These are phyloP conservation scores for Clitopilus passeckerianus DNA, from an alignment of 768 basidiomycete species.

Conservation along the genomic window DNA sequence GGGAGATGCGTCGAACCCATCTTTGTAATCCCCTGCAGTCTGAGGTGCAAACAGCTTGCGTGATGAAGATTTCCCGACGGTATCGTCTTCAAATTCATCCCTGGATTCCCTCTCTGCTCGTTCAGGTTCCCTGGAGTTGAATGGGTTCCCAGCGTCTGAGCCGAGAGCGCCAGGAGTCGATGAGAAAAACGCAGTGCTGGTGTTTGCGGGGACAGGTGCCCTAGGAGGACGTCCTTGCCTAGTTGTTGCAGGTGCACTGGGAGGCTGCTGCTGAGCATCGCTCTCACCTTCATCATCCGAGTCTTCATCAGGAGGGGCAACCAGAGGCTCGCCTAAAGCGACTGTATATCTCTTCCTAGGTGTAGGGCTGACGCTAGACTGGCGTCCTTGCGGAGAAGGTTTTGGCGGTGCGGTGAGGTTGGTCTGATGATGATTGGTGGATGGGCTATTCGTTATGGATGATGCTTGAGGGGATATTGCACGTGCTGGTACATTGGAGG, in stretches of 20 bases:
- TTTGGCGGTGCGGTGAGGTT: slow-evolving; percentile 25
- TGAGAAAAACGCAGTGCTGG: slow-evolving; percentile 41
- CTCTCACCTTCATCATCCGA: slow-evolving; percentile 4
- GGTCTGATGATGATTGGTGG: background rate
- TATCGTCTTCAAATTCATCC: slow-evolving; percentile 47
- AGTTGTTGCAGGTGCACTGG: background rate
- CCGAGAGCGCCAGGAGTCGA: slow-evolving; percentile 20
- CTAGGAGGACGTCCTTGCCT: slow-evolving; percentile 5
- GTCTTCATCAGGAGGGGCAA: slow-evolving; percentile 29
- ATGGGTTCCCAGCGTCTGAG: slow-evolving; percentile 25
- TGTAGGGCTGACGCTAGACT: slow-evolving; percentile 61
- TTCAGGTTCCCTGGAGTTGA: slow-evolving; percentile 14
- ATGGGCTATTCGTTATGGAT: slow-evolving; percentile 10
- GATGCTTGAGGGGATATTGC: slow-evolving; percentile 13
- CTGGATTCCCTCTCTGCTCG: slow-evolving; percentile 18
- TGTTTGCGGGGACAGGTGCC: slow-evolving; percentile 10
- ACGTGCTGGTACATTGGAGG: slow-evolving; percentile 7
- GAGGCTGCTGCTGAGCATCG: background rate
- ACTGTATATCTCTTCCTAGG: slow-evolving; percentile 86
- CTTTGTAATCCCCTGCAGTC: slow-evolving; percentile 19
- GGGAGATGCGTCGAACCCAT: slow-evolving; percentile 8
- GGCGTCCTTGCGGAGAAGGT: slow-evolving; percentile 27
- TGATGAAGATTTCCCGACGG: slow-evolving; percentile 53
- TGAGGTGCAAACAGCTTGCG: slow-evolving; percentile 15
- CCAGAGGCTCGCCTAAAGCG: slow-evolving; percentile 72